Evolutionary conservation across 768 basidiomycete genomes (phyloP), one percentile per base, ranked within the genome.

Genomic region (Trametes sanguinea): DNA sequence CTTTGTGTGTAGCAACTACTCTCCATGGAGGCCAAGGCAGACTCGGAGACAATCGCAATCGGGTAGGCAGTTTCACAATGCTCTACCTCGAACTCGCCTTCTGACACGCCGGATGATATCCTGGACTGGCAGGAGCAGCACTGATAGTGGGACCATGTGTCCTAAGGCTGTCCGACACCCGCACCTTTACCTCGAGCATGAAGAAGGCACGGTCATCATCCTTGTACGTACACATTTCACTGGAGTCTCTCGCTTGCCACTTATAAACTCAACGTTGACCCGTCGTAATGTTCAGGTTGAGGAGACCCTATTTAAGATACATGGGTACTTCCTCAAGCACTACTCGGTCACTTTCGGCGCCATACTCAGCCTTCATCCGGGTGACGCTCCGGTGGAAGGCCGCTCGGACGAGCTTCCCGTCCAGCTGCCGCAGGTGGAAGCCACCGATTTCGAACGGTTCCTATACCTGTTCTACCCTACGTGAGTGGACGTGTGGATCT

Each of bases 301-400:
- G 47, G 30, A 58, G 16, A 68, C 63, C 10, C 65, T 71, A 13
- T 71, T 65, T 60, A 68, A 51, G 40, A 51, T 71, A 5, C 70
- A 71, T 53, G 53, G 50, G 13, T 60, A 64, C 53, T 69, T 68
- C 51, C 57, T 71, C 11, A 50, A 57, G 44, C 57, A 16, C 0
- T 51, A 67, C 45, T 69, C 70, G 2, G 54, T 47, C 46, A 40
- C 66, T 5, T 69, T 69, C 51, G 50, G 47, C 2, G 27, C 53
- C 13, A 67, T 66, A 66, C 67, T 69, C 65, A 51, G 56, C 29
- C 59, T 67, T 33, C 42, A 29, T 4, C 63, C 65, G 8, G 51
- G 39, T 4, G 53, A 37, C 44, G 39, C 37, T 7, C 51, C 43
- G 11, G 54, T 30, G 27, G 67, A 68, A 29, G 67, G 66, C 1